phyloP scores from a whole-genome alignment of 169 alveolate genomes.

The Plasmodium inui region DNA sequence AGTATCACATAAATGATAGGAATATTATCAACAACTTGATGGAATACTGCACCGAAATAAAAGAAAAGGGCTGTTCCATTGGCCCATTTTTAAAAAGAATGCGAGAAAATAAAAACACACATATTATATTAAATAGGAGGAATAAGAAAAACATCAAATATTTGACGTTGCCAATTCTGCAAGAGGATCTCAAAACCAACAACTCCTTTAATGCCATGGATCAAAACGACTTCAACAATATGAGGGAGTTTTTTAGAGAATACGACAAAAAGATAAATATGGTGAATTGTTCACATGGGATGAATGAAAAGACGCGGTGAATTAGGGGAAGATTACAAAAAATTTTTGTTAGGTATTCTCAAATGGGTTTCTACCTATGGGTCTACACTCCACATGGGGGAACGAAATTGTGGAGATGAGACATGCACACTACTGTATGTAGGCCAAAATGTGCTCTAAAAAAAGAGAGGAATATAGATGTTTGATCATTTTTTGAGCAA shows the following conservation, averaged over 20 bases:
- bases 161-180: slow-evolving; percentile 54
- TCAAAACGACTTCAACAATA: slow-evolving; percentile 26
- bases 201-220: slow-evolving; percentile 59
- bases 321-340: background rate
- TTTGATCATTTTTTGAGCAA: background rate
- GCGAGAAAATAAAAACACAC: slow-evolving; percentile 62
- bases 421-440: background rate
- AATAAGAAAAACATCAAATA: slow-evolving; percentile 49
- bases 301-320: background rate
- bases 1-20: slow-evolving; percentile 66
- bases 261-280: slow-evolving; percentile 30
- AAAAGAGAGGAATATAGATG: background rate
- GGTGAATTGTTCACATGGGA: background rate
- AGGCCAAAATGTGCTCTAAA: background rate
- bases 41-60: slow-evolving; percentile 54
- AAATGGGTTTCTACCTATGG: background rate
- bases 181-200: slow-evolving; percentile 49
- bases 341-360: background rate
- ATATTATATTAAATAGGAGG: slow-evolving; percentile 57
- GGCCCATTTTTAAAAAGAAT: slow-evolving; percentile 67
- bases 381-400: background rate
- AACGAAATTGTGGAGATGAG: background rate
- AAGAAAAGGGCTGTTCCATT: slow-evolving; percentile 15
- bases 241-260: slow-evolving; percentile 69
- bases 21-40: slow-evolving; percentile 47